Evolutionary conservation across 2,329 filamentous ascomycete genomes (phyloP), one percentile per base, ranked within the genome.

Genomic region (Hypoxylon sp.): DNA sequence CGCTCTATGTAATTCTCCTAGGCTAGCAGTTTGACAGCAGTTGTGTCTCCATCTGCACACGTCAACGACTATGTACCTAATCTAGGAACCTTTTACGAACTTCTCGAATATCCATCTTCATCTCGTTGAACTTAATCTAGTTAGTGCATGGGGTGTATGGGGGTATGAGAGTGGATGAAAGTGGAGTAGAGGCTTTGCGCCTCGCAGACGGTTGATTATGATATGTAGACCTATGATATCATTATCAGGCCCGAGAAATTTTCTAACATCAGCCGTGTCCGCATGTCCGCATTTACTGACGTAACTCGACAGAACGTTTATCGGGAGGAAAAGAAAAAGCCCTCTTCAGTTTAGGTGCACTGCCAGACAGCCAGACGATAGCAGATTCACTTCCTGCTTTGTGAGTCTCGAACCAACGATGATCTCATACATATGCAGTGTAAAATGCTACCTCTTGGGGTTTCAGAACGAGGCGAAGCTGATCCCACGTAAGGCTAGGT

Each of bases 381-480:
- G 16, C 18, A 16, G 11, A 42, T 30, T 53, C 46, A n/a, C 12
- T 30, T 12, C n/a, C 44, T 40, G 32, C 53, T 20, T 28, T 52
- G 30, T 26, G 12, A 26, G 52, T 30, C 24, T 16, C 16, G 33
- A 57, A 20, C 44, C 30, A 9, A 18, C 32, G 30, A 12, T n/a
- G 32, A 50, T 16, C 45, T 26, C 28, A 61, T 51, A 51, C 59
- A 42, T 50, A 42, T 46, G 52, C 46, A 46, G 49, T 50, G 30
- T 45, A 26, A 50, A 56, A 45, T 55, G 50, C 38, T 42, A 55
- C 42, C 40, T 55, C 36, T 20, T 18, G 55, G 32, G 52, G 63
- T 63, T 63, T 67, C 44, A 62, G 62, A 57, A 56, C 50, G 40
- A 68, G 62, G 62, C 58, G 62, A 60, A 48, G 65, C 62, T 61